Conservation (phyloP, 345 rosid genomes). For the Eucalyptus caleyi region DNA sequence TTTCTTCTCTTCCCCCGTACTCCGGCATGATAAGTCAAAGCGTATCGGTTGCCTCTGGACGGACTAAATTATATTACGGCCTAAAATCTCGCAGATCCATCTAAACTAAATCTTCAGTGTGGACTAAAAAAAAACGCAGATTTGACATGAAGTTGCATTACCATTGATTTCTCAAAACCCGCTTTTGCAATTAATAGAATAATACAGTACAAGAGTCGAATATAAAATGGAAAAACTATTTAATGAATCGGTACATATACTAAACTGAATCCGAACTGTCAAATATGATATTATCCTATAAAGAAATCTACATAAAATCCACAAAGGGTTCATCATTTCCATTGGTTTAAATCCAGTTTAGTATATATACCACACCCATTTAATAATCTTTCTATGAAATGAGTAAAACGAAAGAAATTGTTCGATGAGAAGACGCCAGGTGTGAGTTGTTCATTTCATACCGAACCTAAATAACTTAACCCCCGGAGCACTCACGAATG, state of each 20-base stretch:
- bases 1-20: not conserved
- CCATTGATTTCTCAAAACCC: not conserved
- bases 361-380: not conserved
- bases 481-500: not conserved
- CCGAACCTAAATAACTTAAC: not conserved
- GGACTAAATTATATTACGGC: not conserved
- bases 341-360: not conserved
- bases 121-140: not conserved
- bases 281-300: not conserved
- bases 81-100: not conserved
- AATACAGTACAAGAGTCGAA: rapidly evolving
- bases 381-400: not conserved
- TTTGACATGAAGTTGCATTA: not conserved
- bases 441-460: not conserved
- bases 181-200: not conserved
- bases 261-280: not conserved
- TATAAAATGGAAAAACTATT: not conserved
- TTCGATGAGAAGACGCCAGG: not conserved
- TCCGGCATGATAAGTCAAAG: no score
- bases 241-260: not conserved
- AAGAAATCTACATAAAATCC: not conserved
- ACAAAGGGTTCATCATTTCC: not conserved
- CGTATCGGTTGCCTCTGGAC: no score
- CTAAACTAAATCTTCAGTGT: not conserved
- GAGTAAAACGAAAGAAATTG: not conserved